Percentiles rank a stretch among this genome's conserved stretches.
Conservation (phyloP, 495 filamentous ascomycete species). For the Aspergillus homomorphus region DNA sequence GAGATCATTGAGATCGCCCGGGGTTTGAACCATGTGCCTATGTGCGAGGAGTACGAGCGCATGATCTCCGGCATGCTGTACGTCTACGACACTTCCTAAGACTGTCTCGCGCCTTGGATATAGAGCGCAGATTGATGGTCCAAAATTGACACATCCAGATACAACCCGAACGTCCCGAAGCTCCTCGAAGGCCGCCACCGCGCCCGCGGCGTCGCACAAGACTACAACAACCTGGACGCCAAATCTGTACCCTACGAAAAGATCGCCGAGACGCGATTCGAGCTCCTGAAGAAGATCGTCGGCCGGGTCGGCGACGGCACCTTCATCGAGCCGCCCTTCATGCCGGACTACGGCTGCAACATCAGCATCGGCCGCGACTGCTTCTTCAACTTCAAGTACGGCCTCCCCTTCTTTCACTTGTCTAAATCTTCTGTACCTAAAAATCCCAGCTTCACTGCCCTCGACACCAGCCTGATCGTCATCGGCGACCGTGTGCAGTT, state of each 20-base stretch:
- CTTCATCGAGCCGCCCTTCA: slow-evolving; percentile 51
- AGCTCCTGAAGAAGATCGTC: slow-evolving; percentile 40
- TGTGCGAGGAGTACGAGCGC: slow-evolving; percentile 47
- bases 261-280: slow-evolving; percentile 31
- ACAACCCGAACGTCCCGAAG: slow-evolving; percentile 42
- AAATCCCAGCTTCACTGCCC: slow-evolving; percentile 47
- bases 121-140: not conserved
- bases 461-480: slow-evolving; percentile 71
- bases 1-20: slow-evolving; percentile 46
- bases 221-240: slow-evolving; percentile 50
- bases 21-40: slow-evolving; percentile 31
- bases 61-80: slow-evolving; percentile 54
- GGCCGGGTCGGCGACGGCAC: slow-evolving; percentile 42
- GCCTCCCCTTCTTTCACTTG: not conserved
- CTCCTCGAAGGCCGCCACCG: slow-evolving; percentile 42
- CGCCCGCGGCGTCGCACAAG: slow-evolving; percentile 39
- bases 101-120: no score
- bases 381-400: slow-evolving; percentile 54
- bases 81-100: slow-evolving; percentile 16
- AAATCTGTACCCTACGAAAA: slow-evolving; percentile 36
- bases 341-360: slow-evolving; percentile 57
- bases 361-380: slow-evolving; percentile 46
- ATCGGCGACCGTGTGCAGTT: slow-evolving; percentile 75
- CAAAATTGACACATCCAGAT: slow-evolving; percentile 21
- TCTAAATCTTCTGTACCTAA: not conserved